Base-by-base conservation (phyloP, 2,329 filamentous ascomycete species). In the Xylariaceae sp. region DNA sequence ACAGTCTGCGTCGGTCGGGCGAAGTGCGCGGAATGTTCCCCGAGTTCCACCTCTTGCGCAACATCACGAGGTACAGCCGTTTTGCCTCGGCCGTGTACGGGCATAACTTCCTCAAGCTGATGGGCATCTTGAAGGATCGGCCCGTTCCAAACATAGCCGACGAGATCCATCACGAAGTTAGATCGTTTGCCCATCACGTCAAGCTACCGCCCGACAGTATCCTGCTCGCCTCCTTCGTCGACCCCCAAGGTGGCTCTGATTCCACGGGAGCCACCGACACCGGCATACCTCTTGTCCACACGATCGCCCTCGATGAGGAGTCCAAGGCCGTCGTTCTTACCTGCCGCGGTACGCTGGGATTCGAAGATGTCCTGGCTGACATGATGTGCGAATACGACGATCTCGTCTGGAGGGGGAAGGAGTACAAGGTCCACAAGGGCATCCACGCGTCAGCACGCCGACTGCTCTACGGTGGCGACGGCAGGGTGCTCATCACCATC, bases 341-440 rank as follows among this genome's bases (percentile, higher is more conserved):
- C 1, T 83, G 83, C 35, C 74, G 83, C 26, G 83, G 83, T 2
- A 87, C 83, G 0, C 67, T 85, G 27, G 83, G 83, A 0, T 85
- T 86, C 44, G 82, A 86, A 51, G 83, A 87, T 53, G 75, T 86
- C 16, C 63, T 87, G 24, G 81, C 81, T 0, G 83, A 86, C 52
- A 76, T 86, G 73, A 81, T 81, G 19, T 86, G 82, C 59, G 82
- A 85, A 32, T 86, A 85, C 47, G 81, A 84, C 49, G 71, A 79
- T 38, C 62, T 84, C 8, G 46, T 65, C 4, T 82, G 83, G 79
- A 71, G 77, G 41, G 79, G 78, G 12, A 73, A 70, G 41, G 64
- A 66, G 1, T 85, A 83, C 64, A 78, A 81, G 48, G 82, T 86
- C 0, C 83, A 87, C 60, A 85, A 85, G 56, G 83, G 83, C 11